Percentiles rank a stretch among this genome's conserved stretches.
These are phyloP conservation scores for Calonectria leucothoes DNA, from an alignment of 2,329 filamentous ascomycete genomes.

Conservation along the genomic window DNA sequence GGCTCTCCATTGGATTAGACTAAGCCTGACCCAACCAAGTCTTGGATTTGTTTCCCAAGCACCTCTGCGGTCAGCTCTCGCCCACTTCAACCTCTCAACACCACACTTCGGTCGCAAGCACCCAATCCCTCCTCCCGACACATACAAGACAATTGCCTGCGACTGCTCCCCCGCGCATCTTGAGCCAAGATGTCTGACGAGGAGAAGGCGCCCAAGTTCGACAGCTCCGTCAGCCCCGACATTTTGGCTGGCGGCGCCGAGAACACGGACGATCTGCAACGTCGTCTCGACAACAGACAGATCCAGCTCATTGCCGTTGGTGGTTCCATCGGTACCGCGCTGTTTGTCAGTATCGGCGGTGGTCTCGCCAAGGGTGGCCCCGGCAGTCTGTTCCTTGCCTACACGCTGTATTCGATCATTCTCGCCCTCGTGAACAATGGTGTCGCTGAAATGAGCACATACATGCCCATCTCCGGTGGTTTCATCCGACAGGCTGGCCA, in stretches of 20 bases:
- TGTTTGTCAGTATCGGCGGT: conserved; percentile 72
- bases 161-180: neutral
- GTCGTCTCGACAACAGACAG: conserved; percentile 64
- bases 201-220: conserved; percentile 43
- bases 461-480: conserved; percentile 71
- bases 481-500: conserved; percentile 74
- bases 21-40: conserved; percentile 13
- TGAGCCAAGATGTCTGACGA: conserved; percentile 34
- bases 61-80: neutral
- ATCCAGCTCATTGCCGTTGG: conserved; percentile 70
- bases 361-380: conserved; percentile 60
- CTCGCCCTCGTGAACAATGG: conserved; percentile 73
- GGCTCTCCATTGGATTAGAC: conserved; percentile 33
- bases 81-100: neutral
- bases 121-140: neutral
- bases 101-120: conserved; percentile 6
- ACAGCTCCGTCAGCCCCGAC: conserved; percentile 39
- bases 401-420: conserved; percentile 64
- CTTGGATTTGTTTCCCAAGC: conserved; percentile 12
- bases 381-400: conserved; percentile 68
- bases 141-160: neutral
- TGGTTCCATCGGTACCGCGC: conserved; percentile 67
- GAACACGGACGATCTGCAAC: conserved; percentile 55
- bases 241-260: conserved; percentile 39
- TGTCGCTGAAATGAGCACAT: conserved; percentile 73